phyloP scores from a whole-genome alignment of 495 filamentous ascomycete genomes.

The Neurospora sublineolata region DNA sequence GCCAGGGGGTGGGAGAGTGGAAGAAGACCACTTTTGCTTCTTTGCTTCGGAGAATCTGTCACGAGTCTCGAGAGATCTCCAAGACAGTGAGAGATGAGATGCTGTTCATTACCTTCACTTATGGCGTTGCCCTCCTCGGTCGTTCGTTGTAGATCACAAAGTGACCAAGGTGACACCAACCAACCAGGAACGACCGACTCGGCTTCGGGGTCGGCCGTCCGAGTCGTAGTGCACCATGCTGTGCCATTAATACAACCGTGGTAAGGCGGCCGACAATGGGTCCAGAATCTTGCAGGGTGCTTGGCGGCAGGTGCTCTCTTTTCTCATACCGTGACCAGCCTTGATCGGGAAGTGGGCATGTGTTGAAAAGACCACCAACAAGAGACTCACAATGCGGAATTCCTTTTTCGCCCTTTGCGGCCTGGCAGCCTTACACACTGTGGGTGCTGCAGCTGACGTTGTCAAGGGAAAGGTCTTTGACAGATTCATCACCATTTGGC shows the following conservation, averaged over 20 bases:
- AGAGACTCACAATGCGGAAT: background rate
- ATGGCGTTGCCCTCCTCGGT: no score
- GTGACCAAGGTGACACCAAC: background rate
- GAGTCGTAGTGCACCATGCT: background rate
- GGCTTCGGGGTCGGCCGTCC: background rate
- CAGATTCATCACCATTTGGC: slow-evolving; percentile 57
- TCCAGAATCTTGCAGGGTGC: background rate
- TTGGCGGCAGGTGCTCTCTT: background rate
- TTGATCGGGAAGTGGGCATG: background rate
- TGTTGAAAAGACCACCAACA: background rate
- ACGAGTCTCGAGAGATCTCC: background rate
- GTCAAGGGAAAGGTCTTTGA: slow-evolving; percentile 51
- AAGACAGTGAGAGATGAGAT: background rate
- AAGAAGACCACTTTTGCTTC: background rate
- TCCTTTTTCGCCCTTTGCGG: background rate
- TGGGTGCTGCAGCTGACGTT: slow-evolving; percentile 6
- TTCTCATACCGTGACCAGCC: background rate
- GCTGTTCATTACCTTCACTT: no score
- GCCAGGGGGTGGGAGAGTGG: background rate
- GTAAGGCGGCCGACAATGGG: background rate
- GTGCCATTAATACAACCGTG: background rate
- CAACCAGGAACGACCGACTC: background rate
- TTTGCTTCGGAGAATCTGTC: background rate
- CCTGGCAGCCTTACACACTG: background rate
- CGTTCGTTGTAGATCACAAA: background rate